Base-by-base conservation (phyloP, 257 asterid species). In the Salvia rosmarinus region DNA sequence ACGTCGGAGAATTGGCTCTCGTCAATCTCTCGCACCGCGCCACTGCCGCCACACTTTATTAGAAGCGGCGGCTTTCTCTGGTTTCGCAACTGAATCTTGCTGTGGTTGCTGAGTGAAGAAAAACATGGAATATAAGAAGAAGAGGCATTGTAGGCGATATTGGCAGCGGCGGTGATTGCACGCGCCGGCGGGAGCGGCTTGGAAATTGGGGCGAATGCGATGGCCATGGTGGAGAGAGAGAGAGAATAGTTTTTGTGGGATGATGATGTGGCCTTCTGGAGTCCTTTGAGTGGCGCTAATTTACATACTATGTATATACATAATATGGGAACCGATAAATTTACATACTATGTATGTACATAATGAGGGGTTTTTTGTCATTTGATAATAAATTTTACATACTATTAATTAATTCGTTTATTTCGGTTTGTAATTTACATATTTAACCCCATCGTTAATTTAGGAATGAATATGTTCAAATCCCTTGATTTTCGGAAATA, bases 1-100 rank as follows among this genome's bases (percentile, higher is more conserved):
- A 86, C 88, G 52, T 87, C 91, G 67, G 85, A 35, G 80, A 91
- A 91, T 52, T 79, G 80, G 1, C 46, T 65, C 71, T 89, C 90
- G 12, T 73, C 80, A 65, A 87, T 79, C 80, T 87, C 96, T 68
- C 58, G 50, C n/a, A 88, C 77, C 13, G 47, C 66, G 35, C 86
- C 84, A 20, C 62, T 70, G 34, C 81, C 84, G 50, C 56, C 75
- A 19, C 94, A 85, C 56, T 56, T 84, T 32, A 87, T 76, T 67
- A 71, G 72, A 43, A 7, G 47, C 69, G 81, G 74, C 43, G 72
- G 60, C 44, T 67, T 81, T 43, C 75, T 67, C 68, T 71, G 73
- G 61, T 17, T 52, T 4, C 77, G 74, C 74, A 81, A 50, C 42
- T 62, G 20, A 62, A 74, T 44, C 55, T 11, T 64, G 56, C 30